phyloP scores from a whole-genome alignment of 345 rosid genomes.

The Citrus australasica region DNA sequence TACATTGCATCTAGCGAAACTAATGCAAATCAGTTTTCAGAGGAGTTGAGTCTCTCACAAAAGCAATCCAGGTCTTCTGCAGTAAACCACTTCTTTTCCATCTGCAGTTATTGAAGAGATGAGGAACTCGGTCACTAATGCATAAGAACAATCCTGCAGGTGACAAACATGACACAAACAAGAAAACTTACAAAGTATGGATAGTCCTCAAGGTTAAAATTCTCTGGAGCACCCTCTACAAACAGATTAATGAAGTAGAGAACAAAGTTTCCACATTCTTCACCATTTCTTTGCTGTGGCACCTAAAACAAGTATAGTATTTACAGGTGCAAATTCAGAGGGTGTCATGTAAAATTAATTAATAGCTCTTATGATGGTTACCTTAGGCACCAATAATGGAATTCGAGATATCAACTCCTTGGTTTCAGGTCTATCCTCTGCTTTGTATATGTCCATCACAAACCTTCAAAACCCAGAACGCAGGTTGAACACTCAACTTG shows the following conservation, averaged over 20 bases:
- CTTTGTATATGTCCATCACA: constrained; percentile 47
- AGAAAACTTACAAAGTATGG: constrained; percentile 55
- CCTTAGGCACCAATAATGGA: constrained; percentile 58
- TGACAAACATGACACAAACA: not conserved
- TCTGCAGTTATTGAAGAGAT: constrained; percentile 31
- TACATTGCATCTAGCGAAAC: not conserved
- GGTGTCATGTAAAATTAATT: not conserved
- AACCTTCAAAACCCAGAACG: constrained; percentile 38
- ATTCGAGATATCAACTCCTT: constrained; percentile 34
- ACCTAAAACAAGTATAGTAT: constrained; percentile 35
- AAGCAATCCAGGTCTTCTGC: constrained; percentile 38
- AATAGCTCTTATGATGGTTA: constrained; percentile 18
- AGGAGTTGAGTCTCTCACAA: constrained; percentile 33
- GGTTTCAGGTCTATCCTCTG: constrained; percentile 52
- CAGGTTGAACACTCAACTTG: not conserved
- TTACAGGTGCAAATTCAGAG: not conserved
- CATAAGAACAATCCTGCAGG: not conserved
- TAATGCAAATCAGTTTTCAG: not conserved
- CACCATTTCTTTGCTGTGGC: constrained; percentile 65
- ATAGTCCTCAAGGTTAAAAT: constrained; percentile 31
- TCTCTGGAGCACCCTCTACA: constrained; percentile 45
- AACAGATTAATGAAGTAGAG: constrained; percentile 65
- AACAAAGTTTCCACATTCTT: constrained; percentile 70
- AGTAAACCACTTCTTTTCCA: constrained; percentile 62
- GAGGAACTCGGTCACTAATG: not conserved